A percentile compares a stretch with the other conserved stretches of the same genome.
Evolutionary conservation across 2,329 filamentous ascomycete species (phyloP).

Genomic region (Boeremia lycopersici): DNA sequence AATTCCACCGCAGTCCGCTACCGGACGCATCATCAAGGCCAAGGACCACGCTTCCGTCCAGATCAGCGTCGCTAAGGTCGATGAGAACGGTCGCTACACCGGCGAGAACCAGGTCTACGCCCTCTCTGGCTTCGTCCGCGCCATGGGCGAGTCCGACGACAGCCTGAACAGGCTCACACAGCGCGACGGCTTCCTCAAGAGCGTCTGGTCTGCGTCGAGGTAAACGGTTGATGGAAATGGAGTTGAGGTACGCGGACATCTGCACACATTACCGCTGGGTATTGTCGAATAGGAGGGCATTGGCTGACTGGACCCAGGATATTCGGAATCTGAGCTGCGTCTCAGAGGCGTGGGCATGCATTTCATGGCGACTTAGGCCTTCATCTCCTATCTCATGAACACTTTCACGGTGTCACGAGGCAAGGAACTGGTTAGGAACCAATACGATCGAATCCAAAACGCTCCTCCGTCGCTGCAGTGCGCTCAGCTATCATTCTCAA

Average conservation of each 20-base stretch:
- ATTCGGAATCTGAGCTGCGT: slow-evolving; percentile 36
- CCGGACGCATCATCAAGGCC: slow-evolving; percentile 98
- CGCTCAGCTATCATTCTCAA: not conserved
- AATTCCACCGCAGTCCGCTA: slow-evolving; percentile 32
- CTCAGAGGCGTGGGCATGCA: slow-evolving; percentile 34
- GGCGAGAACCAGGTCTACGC: slow-evolving; percentile 98
- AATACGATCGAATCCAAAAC: slow-evolving; percentile 41
- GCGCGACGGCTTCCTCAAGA: slow-evolving; percentile 96
- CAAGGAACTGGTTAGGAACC: slow-evolving; percentile 35
- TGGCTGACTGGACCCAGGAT: slow-evolving; percentile 34
- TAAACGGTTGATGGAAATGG: slow-evolving; percentile 49
- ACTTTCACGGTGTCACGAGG: slow-evolving; percentile 42
- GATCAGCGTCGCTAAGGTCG: slow-evolving; percentile 96
- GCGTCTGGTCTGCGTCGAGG: slow-evolving; percentile 81
- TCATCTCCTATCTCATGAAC: slow-evolving; percentile 34
- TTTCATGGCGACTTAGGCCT: slow-evolving; percentile 38
- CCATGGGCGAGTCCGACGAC: slow-evolving; percentile 98
- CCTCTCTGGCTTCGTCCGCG: slow-evolving; percentile 95
- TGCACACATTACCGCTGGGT: not conserved
- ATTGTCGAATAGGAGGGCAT: not conserved
- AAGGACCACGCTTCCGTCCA: slow-evolving; percentile 99
- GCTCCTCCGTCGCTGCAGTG: slow-evolving; percentile 6
- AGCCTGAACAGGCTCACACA: slow-evolving; percentile 93
- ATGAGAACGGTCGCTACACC: slow-evolving; percentile 96
- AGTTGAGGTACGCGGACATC: slow-evolving; percentile 36